Base-by-base conservation (phyloP, 768 basidiomycete genomes). In the Boletellus emodensis region DNA sequence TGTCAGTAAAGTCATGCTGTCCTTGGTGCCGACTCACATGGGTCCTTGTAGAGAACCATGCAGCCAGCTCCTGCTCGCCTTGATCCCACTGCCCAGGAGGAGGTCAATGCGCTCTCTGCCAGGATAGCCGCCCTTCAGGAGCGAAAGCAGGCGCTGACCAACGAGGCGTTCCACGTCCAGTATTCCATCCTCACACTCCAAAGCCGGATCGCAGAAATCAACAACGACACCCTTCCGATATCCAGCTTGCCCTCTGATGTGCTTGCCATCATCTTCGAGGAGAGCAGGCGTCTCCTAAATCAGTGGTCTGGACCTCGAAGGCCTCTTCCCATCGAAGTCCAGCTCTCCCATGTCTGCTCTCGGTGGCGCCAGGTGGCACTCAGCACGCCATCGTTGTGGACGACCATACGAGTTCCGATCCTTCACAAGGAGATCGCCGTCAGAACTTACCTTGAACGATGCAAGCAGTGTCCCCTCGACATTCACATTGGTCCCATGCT, bases 311-410 rank as follows among this genome's bases (percentile, higher is more conserved):
- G 61, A 37, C 44, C 58, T 42, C 61, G 55, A 41, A 64, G 62
- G 49, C 67, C 66, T 15, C 60, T 69, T 35, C 68, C 67, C 28
- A 46, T 56, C 46, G 66, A 67, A 56, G 65, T 67, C 7, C 66
- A 68, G 52, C 63, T 73, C 41, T 68, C 72, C 33, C 65, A 67
- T 40, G 68, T 72, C n/a, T 64, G 63, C 33, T 48, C 58, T 30
- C 58, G 60, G 38, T 72, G 72, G 72, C 68, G 71, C 20, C 57
- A 60, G 43, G 61, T 71, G 4, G 65, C 72, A 17, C 63, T 73
- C 37, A 52, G 49, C 42, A 57, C 62, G 10, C 71, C 71, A 6
- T 65, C 67, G 22, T 52, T 72, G n/a, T 72, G 69, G 71, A 65
- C 67, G 10, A 52, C 61, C 32, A 69, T 71, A 45, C 64, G 64